Conservation (phyloP, 2,329 filamentous ascomycete genomes). For the Conoideocrella luteorostrata region DNA sequence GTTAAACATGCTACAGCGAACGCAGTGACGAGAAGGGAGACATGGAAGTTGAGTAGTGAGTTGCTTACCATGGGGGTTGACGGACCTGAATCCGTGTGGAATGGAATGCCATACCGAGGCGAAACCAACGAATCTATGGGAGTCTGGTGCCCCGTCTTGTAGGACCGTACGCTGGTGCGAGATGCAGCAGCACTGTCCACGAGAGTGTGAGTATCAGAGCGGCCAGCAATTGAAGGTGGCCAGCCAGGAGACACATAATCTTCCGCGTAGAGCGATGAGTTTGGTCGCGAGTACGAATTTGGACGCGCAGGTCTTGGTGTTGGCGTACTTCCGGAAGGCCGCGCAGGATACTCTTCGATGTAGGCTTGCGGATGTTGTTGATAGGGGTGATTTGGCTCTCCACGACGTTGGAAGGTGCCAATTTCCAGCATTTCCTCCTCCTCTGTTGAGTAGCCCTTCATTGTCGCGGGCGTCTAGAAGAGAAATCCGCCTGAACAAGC, state of each 20-base stretch:
- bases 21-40: no score
- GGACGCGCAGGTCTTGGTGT: constrained; percentile 2
- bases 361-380: constrained; percentile 16
- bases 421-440: constrained; percentile 30
- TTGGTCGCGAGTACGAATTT: constrained; percentile 5
- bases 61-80: constrained; percentile 13
- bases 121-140: constrained; percentile 10
- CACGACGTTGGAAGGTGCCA: constrained; percentile 19
- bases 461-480: constrained; percentile 9
- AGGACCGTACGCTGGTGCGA: constrained; percentile 16
- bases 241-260: constrained; percentile 11
- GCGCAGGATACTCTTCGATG: constrained; percentile 8
- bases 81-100: constrained; percentile 10
- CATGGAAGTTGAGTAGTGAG: no score
- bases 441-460: constrained; percentile 24
- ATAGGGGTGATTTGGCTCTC: constrained; percentile 1
- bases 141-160: constrained; percentile 15
- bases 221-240: constrained; percentile 14
- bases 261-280: constrained; percentile 5
- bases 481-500: not conserved
- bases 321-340: constrained; percentile 2
- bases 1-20: not conserved
- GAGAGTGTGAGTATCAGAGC: constrained; percentile 23
- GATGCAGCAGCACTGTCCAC: constrained; percentile 21
- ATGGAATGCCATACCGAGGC: constrained; percentile 10